Evolutionary conservation across 345 rosid genomes (phyloP).

Genomic region (Brassica juncea): DNA sequence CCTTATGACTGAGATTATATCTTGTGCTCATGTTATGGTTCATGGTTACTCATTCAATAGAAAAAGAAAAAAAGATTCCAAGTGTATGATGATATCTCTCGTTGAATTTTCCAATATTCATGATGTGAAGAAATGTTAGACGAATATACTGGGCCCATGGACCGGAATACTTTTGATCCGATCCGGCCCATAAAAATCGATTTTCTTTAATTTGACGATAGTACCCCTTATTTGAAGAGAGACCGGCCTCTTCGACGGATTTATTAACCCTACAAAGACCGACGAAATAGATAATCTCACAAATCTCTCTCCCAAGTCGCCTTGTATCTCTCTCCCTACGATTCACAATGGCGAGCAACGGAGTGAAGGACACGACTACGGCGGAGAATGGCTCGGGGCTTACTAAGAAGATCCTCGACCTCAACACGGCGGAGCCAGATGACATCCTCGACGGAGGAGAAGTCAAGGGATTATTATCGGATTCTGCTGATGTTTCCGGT

Average conservation of each 20-base stretch:
- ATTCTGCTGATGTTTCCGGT: constrained; percentile 9
- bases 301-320: background rate
- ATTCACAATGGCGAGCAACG: constrained; percentile 46
- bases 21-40: background rate
- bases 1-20: background rate
- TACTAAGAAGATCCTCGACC: constrained; percentile 43
- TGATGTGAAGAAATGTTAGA: background rate
- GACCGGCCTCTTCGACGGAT: background rate
- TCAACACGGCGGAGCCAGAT: constrained; percentile 33
- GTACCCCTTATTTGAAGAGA: background rate
- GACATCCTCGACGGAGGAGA: constrained; percentile 36
- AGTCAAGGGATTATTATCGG: constrained; percentile 5
- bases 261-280: constrained; percentile 3
- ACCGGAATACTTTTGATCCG: background rate
- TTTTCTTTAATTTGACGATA: background rate
- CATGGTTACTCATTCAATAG: background rate
- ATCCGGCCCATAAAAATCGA: background rate
- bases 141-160: background rate
- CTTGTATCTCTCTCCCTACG: background rate
- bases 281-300: background rate
- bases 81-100: no score
- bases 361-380: constrained; percentile 37
- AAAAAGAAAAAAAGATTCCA: no score
- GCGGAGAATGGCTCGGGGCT: constrained; percentile 19
- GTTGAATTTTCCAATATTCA: no score